Conservation (phyloP, 2,329 filamentous ascomycete genomes). For the Polychaeton citri region DNA sequence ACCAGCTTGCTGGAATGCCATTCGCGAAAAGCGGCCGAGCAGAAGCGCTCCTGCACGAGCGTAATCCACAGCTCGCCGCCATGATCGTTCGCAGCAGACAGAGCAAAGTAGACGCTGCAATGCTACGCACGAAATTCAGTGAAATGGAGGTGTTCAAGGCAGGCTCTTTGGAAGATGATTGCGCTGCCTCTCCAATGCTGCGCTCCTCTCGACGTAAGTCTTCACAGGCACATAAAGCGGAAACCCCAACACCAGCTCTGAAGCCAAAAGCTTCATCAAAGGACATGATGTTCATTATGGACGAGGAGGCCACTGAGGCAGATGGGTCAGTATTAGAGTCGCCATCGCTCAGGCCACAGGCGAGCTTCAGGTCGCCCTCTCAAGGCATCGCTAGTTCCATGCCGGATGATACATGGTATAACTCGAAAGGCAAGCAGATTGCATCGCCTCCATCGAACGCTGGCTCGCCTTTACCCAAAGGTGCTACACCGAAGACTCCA, state of each 20-base stretch:
- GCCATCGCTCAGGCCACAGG: constrained; percentile 15
- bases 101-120: constrained; percentile 62
- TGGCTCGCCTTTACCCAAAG: constrained; percentile 15
- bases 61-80: constrained; percentile 47
- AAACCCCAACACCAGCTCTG: constrained; percentile 46
- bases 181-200: constrained; percentile 32
- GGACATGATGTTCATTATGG: constrained; percentile 91
- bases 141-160: constrained; percentile 53
- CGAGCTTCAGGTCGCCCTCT: constrained; percentile 2
- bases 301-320: constrained; percentile 49
- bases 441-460: constrained; percentile 7
- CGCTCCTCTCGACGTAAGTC: constrained; percentile 28
- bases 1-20: constrained; percentile 66
- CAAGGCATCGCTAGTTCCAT: constrained; percentile 4
- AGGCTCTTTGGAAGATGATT: constrained; percentile 50
- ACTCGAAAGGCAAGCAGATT: constrained; percentile 25
- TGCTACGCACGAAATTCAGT: constrained; percentile 48
- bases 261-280: constrained; percentile 53
- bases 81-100: constrained; percentile 57
- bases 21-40: constrained; percentile 64
- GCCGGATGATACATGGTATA: constrained; percentile 25
- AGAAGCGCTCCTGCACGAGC: constrained; percentile 52
- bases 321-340: constrained; percentile 12
- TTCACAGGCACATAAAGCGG: constrained; percentile 24
- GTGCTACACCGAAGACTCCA: constrained; percentile 17